These are phyloP conservation scores for Exophiala mesophila DNA, from an alignment of 2,329 filamentous ascomycete species.

Conservation along the genomic window DNA sequence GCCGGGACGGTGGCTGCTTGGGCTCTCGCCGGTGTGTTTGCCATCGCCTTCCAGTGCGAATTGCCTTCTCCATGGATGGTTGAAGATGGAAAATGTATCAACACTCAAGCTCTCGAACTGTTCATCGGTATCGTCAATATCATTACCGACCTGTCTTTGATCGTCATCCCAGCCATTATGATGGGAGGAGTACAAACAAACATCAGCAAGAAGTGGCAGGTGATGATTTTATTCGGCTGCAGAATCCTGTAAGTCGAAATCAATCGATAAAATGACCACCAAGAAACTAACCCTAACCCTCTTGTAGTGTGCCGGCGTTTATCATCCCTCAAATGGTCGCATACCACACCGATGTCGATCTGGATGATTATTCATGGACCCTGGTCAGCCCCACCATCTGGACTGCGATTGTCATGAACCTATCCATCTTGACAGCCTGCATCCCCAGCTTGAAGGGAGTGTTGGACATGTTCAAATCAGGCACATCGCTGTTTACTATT, in stretches of 20 bases:
- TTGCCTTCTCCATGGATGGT: not conserved
- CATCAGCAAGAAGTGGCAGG: conserved; percentile 10
- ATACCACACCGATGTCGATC: conserved; percentile 15
- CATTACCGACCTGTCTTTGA: no score
- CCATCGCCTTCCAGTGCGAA: no score
- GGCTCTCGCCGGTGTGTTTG: no score
- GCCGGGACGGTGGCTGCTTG: no score
- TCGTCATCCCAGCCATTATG: conserved; percentile 4
- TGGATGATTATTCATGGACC: conserved; percentile 18
- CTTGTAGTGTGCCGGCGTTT: conserved; percentile 18
- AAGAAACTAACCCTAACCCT: no score
- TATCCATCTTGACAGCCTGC: conserved; percentile 26
- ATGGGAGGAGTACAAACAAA: conserved; percentile 20
- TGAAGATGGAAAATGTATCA: not conserved
- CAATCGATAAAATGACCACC: not conserved
- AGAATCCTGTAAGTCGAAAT: conserved; percentile 22
- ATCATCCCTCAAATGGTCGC: conserved; percentile 13
- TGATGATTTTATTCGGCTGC: conserved; percentile 21
- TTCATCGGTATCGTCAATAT: no score
- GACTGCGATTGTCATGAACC: conserved; percentile 15
- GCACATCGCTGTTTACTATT: conserved; percentile 12
- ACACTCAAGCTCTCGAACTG: no score
- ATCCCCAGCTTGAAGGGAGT: conserved; percentile 22
- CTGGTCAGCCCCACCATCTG: conserved; percentile 23
- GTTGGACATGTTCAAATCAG: conserved; percentile 22